Base-by-base conservation (phyloP, 441 rosid genomes). In the Adansonia madagascariensis region DNA sequence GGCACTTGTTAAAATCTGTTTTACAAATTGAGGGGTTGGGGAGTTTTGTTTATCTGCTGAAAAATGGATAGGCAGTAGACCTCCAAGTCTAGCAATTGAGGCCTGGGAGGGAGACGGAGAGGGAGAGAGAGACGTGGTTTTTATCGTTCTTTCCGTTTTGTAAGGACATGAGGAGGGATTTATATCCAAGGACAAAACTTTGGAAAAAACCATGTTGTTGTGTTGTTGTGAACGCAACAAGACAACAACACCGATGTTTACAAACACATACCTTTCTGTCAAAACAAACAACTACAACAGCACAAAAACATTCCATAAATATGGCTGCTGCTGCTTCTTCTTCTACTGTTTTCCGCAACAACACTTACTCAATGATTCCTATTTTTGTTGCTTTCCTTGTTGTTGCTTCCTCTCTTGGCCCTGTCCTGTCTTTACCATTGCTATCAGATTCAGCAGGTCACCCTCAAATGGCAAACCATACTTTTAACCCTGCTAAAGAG, bases 361-460 rank as follows among this genome's bases (percentile, higher is more conserved):
- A 31, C 35, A 31, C 35, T 20, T 62, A 70, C 66, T 15, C 76
- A 3, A 17, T 79, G 60, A 35, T 74, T 67, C 70, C 79, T 44
- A 9, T 79, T 73, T 84, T 89, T 81, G 88, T 91, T 85, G 79
- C 76, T 77, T 85, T 86, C 81, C 80, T 91, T 10, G 66, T 90
- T 64, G 76, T 88, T 49, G 80, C 82, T 68, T 82, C 80, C 78
- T 83, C 85, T 52, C 76, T 87, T 77, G 52, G 50, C 73, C 83
- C 87, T 81, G 81, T 83, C 44, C 71, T 80, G 67, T 85, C 91
- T 72, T 77, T 80, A 31, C 86, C 81, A 43, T 11, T 56, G 6
- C 3, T 39, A 47, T 77, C 81, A 22, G 81, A 77, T 67, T 84
- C 35, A 31, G 35, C 81, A 75, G 80, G 80, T 55, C n/a, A 71